Evolutionary conservation across 2,329 filamentous ascomycete species (phyloP).

Genomic region (Aspergillus alliaceus): DNA sequence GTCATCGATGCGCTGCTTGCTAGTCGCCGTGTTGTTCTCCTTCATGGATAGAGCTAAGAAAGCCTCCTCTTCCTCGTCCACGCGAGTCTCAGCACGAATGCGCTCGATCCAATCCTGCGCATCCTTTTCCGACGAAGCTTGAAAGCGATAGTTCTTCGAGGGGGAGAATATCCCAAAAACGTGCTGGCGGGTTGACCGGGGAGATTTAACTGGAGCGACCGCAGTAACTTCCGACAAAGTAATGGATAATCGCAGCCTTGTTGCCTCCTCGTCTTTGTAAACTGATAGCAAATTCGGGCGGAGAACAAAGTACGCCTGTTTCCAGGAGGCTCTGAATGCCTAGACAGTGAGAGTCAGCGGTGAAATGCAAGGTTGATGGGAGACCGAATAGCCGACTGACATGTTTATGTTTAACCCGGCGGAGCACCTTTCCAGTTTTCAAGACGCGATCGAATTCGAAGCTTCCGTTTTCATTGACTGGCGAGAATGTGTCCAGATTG

Average conservation of each 20-base stretch:
- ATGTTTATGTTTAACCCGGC: constrained; percentile 92
- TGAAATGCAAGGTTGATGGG: constrained; percentile 10
- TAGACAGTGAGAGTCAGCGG: constrained; percentile 12
- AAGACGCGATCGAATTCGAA: constrained; percentile 95
- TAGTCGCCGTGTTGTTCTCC: constrained; percentile 18
- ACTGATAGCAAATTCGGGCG: constrained; percentile 87
- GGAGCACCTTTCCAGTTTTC: constrained; percentile 82
- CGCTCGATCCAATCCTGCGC: constrained; percentile 83
- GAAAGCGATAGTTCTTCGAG: constrained; percentile 86
- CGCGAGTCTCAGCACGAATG: constrained; percentile 75
- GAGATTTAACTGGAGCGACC: constrained; percentile 82
- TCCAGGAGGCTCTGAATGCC: constrained; percentile 72
- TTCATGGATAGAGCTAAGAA: constrained; percentile 54
- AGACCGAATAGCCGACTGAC: constrained; percentile 44
- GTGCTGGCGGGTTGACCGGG: constrained; percentile 81
- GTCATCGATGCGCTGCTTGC: constrained; percentile 35
- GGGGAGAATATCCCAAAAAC: constrained; percentile 93
- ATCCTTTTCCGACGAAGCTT: constrained; percentile 71
- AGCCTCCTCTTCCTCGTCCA: constrained; percentile 86
- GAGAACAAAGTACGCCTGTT: constrained; percentile 82
- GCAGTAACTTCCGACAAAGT: constrained; percentile 87
- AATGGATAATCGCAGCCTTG: constrained; percentile 84
- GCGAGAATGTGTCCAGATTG: constrained; percentile 68
- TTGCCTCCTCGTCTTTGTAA: constrained; percentile 89
- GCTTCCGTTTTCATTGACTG: constrained; percentile 90